phyloP scores from a whole-genome alignment of 192 early-diverging fungal genomes.

The Coemansia sp. region DNA sequence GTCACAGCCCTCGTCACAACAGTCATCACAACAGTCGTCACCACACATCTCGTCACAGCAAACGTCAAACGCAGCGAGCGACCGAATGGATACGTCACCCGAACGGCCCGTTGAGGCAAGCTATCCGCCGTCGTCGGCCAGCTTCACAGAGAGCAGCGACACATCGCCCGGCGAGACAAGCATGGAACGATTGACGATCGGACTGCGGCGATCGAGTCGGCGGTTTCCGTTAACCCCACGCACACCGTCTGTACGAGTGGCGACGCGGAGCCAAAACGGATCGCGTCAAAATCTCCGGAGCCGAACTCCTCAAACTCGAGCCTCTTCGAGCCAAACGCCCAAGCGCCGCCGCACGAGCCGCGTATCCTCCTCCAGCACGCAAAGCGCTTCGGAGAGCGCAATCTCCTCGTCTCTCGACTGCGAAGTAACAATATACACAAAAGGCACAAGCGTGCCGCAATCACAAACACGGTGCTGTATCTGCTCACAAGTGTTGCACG shows the following conservation, averaged over 20 bases:
- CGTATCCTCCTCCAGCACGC: neutral
- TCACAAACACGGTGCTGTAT: constrained; percentile 20
- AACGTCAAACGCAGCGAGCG: neutral
- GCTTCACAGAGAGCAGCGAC: neutral
- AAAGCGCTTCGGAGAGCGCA: constrained; percentile 4
- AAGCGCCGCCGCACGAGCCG: neutral
- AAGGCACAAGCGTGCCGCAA: constrained; percentile 21
- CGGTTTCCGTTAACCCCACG: neutral
- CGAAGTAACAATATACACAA: constrained; percentile 27
- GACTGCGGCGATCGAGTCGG: neutral
- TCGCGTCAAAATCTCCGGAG: no score
- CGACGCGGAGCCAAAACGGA: neutral
- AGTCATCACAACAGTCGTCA: no score
- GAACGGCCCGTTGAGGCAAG: neutral
- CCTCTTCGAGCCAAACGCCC: neutral
- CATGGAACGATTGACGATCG: neutral
- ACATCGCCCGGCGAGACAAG: neutral
- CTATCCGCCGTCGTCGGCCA: neutral
- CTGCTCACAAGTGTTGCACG: constrained; percentile 13
- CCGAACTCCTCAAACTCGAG: no score
- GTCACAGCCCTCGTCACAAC: neutral
- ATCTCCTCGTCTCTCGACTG: constrained; percentile 22
- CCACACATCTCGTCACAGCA: no score
- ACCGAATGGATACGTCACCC: neutral
- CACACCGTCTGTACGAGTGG: no score